Evolutionary conservation across 176 grass and related monocot genomes (phyloP), one percentile per base, ranked within the genome.

Genomic region (Phyllostachys edulis): DNA sequence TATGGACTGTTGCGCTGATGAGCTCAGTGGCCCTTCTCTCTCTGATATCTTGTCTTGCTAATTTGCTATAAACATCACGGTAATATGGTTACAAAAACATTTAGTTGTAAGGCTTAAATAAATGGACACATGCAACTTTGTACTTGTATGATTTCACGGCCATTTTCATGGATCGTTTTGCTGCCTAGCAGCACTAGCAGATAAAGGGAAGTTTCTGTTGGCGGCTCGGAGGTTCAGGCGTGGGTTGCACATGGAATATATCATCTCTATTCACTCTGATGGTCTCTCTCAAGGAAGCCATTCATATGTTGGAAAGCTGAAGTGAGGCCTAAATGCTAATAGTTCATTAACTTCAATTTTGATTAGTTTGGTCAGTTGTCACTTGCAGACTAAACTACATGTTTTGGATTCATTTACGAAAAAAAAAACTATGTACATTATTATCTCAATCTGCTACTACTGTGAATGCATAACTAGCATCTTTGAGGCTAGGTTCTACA

Each of bases 151-250:
- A 23, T 59, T 75, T 63, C 17, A 73, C 51, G 9, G n/a, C 69
- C 38, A 29, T 76, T 79, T 88, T 80, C 6, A 36, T 52, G 39
- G 56, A 17, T 62, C 32, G 17, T 78, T 47, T 63, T 61, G 32
- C 13, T 60, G 47, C 38, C 64, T 90, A 15, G 66, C 84, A 93
- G 87, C 83, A 51, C 80, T 86, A 57, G 50, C 51, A 55, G 90
- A 92, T 84, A 74, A 92, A 75, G 90, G 86, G 21, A 90, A 92
- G 76, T 92, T 92, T 85, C 82, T 92, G 10, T 87, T 90, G 75
- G 87, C 71, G 1, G 91, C 94, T 86, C 78, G 50, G 67, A 88
- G 87, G 45, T 88, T 77, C 76, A 93, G 79, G 55, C 37, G 40
- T 82, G 84, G 81, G 51, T 80, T 82, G 41, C 78, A 73, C 87